Percentiles rank a stretch among this genome's conserved stretches.
Evolutionary conservation across 2,329 filamentous ascomycete species (phyloP).

Genomic region (Tolypocladium tundrense): DNA sequence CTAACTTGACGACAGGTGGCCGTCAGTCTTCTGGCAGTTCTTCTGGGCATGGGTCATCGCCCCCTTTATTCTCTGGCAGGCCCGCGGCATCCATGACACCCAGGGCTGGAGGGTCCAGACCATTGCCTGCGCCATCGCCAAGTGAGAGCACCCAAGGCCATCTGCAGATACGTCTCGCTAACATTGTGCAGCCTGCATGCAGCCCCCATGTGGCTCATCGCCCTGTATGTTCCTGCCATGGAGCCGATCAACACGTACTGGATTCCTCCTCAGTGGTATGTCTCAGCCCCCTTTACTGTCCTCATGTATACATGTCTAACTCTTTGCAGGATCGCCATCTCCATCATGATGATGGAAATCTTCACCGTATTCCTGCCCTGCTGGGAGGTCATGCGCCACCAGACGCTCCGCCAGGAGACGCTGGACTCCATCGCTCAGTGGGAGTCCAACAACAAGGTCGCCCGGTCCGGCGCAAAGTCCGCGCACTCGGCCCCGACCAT

Average conservation of each 20-base stretch:
- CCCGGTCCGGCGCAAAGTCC: constrained; percentile 7
- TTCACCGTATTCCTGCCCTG: constrained; percentile 53
- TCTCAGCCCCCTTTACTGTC: constrained; percentile 35
- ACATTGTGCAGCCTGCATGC: constrained; percentile 41
- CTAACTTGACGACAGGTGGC: constrained; percentile 30
- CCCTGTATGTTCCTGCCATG: constrained; percentile 39
- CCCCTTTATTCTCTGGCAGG: constrained; percentile 48
- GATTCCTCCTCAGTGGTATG: constrained; percentile 50
- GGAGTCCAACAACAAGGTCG: constrained; percentile 26
- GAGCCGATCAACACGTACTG: constrained; percentile 40
- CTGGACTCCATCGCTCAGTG: constrained; percentile 32
- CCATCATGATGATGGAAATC: constrained; percentile 49
- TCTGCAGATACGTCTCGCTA: neutral
- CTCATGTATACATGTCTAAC: constrained; percentile 7
- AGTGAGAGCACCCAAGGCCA: constrained; percentile 17
- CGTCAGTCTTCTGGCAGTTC: constrained; percentile 50
- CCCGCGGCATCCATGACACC: constrained; percentile 51
- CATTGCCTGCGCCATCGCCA: constrained; percentile 34
- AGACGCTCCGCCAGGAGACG: constrained; percentile 28
- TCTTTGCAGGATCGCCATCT: constrained; percentile 28
- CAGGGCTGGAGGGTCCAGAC: constrained; percentile 56
- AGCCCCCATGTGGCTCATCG: constrained; percentile 55
- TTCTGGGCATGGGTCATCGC: constrained; percentile 51
- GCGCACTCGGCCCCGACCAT: constrained; percentile 11
- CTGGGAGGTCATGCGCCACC: constrained; percentile 40